Percentiles rank a stretch among this genome's conserved stretches.
Conservation (phyloP, 2,329 filamentous ascomycete species). For the Calonectria pseudoreteaudii region DNA sequence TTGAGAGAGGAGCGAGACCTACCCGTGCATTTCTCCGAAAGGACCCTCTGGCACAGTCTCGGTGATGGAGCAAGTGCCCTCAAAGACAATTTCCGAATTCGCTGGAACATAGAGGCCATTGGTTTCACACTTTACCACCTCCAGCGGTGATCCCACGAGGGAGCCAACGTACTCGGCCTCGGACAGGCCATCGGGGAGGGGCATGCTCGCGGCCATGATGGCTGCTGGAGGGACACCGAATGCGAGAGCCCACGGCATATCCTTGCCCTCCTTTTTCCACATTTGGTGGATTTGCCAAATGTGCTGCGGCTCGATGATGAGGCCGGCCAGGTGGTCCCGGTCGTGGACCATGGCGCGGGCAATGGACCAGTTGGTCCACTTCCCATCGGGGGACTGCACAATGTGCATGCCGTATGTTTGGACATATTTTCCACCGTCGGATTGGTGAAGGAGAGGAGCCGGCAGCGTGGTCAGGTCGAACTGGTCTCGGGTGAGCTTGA, state of each 20-base stretch:
- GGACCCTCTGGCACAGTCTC: slow-evolving; percentile 60
- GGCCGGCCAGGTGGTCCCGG: slow-evolving; percentile 53
- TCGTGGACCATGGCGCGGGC: slow-evolving; percentile 60
- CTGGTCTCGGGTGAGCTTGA: slow-evolving; percentile 22
- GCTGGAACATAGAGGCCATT: slow-evolving; percentile 62
- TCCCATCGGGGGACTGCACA: slow-evolving; percentile 57
- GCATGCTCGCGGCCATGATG: slow-evolving; percentile 62
- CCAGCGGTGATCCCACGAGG: slow-evolving; percentile 56
- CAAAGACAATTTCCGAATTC: slow-evolving; percentile 62
- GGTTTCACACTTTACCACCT: slow-evolving; percentile 65
- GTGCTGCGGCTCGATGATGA: slow-evolving; percentile 60
- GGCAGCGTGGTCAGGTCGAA: slow-evolving; percentile 53
- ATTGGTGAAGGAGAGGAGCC: slow-evolving; percentile 55
- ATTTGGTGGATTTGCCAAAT: slow-evolving; percentile 59
- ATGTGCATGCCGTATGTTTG: slow-evolving; percentile 65
- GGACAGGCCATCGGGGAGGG: slow-evolving; percentile 59
- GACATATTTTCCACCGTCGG: slow-evolving; percentile 63
- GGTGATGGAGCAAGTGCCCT: slow-evolving; percentile 59
- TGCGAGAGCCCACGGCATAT: slow-evolving; percentile 60
- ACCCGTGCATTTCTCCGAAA: slow-evolving; percentile 57
- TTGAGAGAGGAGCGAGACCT: background rate
- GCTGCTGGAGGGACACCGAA: slow-evolving; percentile 64
- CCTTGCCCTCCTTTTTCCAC: slow-evolving; percentile 58
- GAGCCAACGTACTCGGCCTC: slow-evolving; percentile 63
- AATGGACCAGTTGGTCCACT: slow-evolving; percentile 63